Percentiles rank a stretch among this genome's conserved stretches.
These are phyloP conservation scores for Thraustochytrium striatum DNA, from an alignment of 352 stramenopile genomes.

Conservation along the genomic window DNA sequence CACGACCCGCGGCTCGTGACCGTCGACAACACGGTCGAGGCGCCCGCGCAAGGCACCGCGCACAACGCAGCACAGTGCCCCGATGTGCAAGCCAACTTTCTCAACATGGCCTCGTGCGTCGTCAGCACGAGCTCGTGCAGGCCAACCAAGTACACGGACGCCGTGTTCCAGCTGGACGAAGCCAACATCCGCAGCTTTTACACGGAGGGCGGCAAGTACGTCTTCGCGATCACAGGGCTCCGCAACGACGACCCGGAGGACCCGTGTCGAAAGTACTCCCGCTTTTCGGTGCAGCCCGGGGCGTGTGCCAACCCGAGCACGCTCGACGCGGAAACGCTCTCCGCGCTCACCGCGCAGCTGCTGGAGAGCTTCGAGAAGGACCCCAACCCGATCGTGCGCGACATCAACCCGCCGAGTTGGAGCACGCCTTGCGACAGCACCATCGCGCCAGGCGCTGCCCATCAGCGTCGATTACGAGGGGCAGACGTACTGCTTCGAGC, in stretches of 20 bases:
- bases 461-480: conserved; percentile 14
- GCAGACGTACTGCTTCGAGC: conserved; percentile 16
- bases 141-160: conserved; percentile 1
- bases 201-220: conserved; percentile 1
- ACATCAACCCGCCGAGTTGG: not conserved
- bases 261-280: not conserved
- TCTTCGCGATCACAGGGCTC: conserved; percentile 47
- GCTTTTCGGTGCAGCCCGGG: not conserved
- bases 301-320: not conserved
- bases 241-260: not conserved
- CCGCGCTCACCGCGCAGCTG: not conserved
- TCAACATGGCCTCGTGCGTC: conserved; percentile 48
- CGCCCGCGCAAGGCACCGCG: not conserved
- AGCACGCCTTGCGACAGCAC: not conserved
- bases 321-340: not conserved
- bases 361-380: not conserved
- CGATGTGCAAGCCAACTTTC: conserved; percentile 35
- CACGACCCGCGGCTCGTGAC: not conserved
- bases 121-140: conserved; percentile 14
- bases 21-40: not conserved
- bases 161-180: not conserved
- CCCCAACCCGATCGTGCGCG: not conserved
- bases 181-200: conserved; percentile 22
- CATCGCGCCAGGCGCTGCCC: not conserved
- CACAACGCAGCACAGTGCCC: conserved; percentile 11